Evolutionary conservation across 169 alveolate species (phyloP).

Genomic region (Miamiensis avidus): DNA sequence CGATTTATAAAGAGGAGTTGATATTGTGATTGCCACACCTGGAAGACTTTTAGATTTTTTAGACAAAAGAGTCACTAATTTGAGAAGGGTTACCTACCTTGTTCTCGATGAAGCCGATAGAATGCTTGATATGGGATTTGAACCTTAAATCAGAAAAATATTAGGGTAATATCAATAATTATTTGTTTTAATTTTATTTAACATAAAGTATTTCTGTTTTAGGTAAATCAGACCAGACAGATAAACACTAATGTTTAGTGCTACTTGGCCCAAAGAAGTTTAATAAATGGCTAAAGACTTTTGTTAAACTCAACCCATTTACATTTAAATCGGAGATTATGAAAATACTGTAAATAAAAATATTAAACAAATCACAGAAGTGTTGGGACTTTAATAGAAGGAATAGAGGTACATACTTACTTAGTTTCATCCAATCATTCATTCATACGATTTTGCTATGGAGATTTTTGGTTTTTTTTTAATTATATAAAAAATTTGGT

Average conservation of each 20-base stretch:
- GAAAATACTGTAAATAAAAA: conserved; percentile 42
- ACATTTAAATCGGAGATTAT: conserved; percentile 92
- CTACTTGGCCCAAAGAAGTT: conserved; percentile 99
- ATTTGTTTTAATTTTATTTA: background rate
- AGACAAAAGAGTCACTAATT: conserved; percentile 89
- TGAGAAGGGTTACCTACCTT: conserved; percentile 96
- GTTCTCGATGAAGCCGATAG: conserved; percentile 99
- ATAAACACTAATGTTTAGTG: conserved; percentile 96
- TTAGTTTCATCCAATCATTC: no score
- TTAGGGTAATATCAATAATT: conserved; percentile 64
- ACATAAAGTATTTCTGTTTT: background rate
- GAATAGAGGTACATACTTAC: conserved; percentile 15
- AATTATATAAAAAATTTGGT: no score
- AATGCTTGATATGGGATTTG: conserved; percentile 99
- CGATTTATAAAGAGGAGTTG: conserved; percentile 94
- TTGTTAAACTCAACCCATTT: conserved; percentile 95
- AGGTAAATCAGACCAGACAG: conserved; percentile 48
- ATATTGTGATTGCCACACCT: conserved; percentile 96
- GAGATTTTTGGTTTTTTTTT: no score
- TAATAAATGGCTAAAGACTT: conserved; percentile 93
- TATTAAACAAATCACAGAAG: conserved; percentile 41
- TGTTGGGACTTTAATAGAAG: background rate
- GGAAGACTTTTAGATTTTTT: conserved; percentile 97
- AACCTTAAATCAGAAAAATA: conserved; percentile 96
- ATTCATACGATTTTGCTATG: no score